These are phyloP conservation scores for Bocquillonia castaneifolia DNA, from an alignment of 441 rosid species.

Conservation along the genomic window DNA sequence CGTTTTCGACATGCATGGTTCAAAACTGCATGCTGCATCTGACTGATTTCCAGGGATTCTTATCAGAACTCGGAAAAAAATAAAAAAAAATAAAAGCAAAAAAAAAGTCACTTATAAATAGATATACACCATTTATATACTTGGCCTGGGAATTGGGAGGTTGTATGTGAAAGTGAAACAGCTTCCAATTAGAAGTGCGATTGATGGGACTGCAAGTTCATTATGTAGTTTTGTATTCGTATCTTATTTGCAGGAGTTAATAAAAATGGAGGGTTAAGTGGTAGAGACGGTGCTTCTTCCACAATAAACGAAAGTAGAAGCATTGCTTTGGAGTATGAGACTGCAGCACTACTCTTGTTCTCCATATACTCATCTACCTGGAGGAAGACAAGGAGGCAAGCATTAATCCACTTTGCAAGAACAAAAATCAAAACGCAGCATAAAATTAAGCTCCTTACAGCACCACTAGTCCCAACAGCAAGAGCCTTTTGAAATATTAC, in stretches of 20 bases:
- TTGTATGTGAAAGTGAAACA: conserved; percentile 10
- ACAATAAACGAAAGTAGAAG: conserved; percentile 59
- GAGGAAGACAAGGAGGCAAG: conserved; percentile 1
- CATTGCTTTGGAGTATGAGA: conserved; percentile 63
- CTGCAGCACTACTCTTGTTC: conserved; percentile 48
- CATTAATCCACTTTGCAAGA: not conserved
- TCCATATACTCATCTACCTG: conserved; percentile 66
- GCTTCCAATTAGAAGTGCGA: conserved; percentile 37
- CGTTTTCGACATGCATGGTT: conserved; percentile 20
- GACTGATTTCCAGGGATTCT: conserved; percentile 17
- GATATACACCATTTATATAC: conserved; percentile 29
- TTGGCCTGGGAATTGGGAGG: conserved; percentile 14
- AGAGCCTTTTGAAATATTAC: conserved; percentile 55
- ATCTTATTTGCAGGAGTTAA: conserved; percentile 43
- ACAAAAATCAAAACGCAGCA: not conserved
- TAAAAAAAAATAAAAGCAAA: too few species aligned
- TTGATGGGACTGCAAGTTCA: conserved; percentile 49
- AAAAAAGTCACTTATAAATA: too few species aligned
- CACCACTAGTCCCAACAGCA: conserved; percentile 56
- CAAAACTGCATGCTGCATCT: conserved; percentile 20
- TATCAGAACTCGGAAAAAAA: not conserved
- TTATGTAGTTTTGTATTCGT: conserved; percentile 53
- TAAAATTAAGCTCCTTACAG: conserved; percentile 39
- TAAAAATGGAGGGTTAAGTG: conserved; percentile 54
- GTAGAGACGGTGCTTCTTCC: conserved; percentile 63